Conservation (phyloP, 768 basidiomycete species). For the Kwoniella sp. region DNA sequence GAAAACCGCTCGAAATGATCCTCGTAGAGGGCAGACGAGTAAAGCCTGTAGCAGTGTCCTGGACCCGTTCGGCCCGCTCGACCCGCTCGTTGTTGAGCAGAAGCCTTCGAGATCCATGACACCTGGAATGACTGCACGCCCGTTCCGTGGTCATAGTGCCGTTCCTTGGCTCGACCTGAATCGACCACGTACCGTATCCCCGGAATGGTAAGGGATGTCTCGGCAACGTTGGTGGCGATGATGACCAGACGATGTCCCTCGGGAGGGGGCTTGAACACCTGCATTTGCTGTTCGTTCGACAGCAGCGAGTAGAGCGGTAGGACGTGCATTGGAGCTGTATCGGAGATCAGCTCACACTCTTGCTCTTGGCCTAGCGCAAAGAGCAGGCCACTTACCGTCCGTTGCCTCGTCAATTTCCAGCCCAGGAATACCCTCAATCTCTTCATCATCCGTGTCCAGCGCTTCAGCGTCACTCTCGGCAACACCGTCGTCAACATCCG, state of each 20-base stretch:
- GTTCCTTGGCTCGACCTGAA: slow-evolving; percentile 91
- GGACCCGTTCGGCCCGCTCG: slow-evolving; percentile 97
- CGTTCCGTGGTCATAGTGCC: slow-evolving; percentile 72
- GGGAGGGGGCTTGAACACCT: slow-evolving; percentile 81
- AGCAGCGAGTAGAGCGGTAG: slow-evolving; percentile 90
- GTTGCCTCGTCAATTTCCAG: slow-evolving; percentile 51
- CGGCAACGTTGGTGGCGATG: slow-evolving; percentile 91
- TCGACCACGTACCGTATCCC: slow-evolving; percentile 98
- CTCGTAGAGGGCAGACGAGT: slow-evolving; percentile 91
- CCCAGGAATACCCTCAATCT: slow-evolving; percentile 49
- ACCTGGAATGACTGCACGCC: slow-evolving; percentile 90
- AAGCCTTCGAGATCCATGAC: slow-evolving; percentile 91
- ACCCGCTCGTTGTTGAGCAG: slow-evolving; percentile 87
- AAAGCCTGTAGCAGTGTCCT: slow-evolving; percentile 95
- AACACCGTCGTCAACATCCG: slow-evolving; percentile 59
- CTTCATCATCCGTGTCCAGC: slow-evolving; percentile 61
- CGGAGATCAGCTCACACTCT: neutral
- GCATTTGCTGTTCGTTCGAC: slow-evolving; percentile 90
- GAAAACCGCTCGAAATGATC: slow-evolving; percentile 84
- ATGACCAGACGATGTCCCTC: slow-evolving; percentile 78
- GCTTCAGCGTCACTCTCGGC: slow-evolving; percentile 61
- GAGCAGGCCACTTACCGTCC: slow-evolving; percentile 8
- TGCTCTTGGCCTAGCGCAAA: neutral
- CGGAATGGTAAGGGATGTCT: slow-evolving; percentile 94
- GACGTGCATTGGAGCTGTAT: slow-evolving; percentile 82